phyloP scores from a whole-genome alignment of 1,284 basidiomycete species.

The Amylostereum areolatum region DNA sequence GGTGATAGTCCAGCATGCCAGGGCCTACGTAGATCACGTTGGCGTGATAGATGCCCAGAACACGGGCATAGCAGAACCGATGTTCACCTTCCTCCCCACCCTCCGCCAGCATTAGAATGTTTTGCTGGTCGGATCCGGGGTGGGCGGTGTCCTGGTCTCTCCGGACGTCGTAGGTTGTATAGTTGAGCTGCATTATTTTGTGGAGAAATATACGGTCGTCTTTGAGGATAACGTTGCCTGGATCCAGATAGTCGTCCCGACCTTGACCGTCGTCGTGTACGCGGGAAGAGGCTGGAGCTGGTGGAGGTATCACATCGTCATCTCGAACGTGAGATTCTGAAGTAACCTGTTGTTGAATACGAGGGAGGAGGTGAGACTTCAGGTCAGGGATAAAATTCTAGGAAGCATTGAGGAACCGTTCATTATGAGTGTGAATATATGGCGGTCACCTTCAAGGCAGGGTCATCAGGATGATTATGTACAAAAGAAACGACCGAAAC shows the following conservation, averaged over 20 bases:
- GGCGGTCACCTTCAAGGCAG: no score
- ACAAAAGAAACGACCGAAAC: slow-evolving; percentile 2
- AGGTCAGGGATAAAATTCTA: slow-evolving; percentile 20
- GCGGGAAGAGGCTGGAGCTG: slow-evolving; percentile 3
- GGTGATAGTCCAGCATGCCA: slow-evolving; percentile 1
- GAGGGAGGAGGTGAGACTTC: slow-evolving; percentile 15
- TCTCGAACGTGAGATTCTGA: slow-evolving; percentile 1
- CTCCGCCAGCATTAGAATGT: slow-evolving; percentile 24
- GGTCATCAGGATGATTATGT: slow-evolving; percentile 15
- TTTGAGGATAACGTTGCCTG: slow-evolving; percentile 10
- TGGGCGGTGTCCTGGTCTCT: slow-evolving; percentile 30
- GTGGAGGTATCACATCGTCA: neutral
- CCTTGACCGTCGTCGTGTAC: slow-evolving; percentile 1
- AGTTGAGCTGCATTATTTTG: slow-evolving; percentile 19
- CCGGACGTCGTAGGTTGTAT: slow-evolving; percentile 27
- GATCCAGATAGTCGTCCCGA: slow-evolving; percentile 2
- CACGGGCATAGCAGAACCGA: slow-evolving; percentile 23
- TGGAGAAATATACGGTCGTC: slow-evolving; percentile 21
- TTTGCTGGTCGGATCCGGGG: slow-evolving; percentile 9
- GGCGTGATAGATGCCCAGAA: slow-evolving; percentile 26
- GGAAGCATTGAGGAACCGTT: neutral
- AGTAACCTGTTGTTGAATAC: slow-evolving; percentile 18
- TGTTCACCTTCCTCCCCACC: neutral
- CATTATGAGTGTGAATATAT: no score
- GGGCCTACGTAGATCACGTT: slow-evolving; percentile 11